Percentiles rank a stretch among this genome's conserved stretches.
Evolutionary conservation across 352 stramenopile genomes (phyloP).

Genomic region (Phytophthora litchii): DNA sequence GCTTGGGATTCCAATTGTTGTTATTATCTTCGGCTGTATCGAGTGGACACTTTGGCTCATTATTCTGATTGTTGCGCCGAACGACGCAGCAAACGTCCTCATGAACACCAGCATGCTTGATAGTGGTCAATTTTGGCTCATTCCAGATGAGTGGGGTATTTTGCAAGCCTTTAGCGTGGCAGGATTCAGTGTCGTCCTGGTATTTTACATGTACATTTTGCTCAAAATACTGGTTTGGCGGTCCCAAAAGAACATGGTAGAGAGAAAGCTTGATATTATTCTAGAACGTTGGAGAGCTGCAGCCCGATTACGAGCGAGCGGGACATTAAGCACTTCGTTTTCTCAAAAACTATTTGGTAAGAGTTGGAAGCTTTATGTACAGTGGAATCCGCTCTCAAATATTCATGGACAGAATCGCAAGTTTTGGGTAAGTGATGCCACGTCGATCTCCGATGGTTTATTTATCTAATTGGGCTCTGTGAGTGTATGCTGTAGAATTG

Average conservation of each 20-base stretch:
- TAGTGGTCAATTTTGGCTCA: constrained; percentile 34
- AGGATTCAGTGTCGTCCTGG: constrained; percentile 7
- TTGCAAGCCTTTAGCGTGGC: constrained; percentile 20
- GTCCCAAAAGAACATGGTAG: constrained; percentile 9
- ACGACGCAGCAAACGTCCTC: constrained; percentile 31
- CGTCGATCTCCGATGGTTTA: no score
- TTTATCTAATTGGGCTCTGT: no score
- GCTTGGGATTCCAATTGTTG: constrained; percentile 9
- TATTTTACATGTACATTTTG: constrained; percentile 20
- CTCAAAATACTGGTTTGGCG: constrained; percentile 26
- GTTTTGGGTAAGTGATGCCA: constrained; percentile 28
- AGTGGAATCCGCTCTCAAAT: constrained; percentile 23
- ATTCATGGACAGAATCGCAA: constrained; percentile 41
- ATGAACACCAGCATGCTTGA: constrained; percentile 36
- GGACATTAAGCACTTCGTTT: neutral
- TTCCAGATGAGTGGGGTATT: constrained; percentile 18
- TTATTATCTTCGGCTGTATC: constrained; percentile 18
- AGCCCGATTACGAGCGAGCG: neutral
- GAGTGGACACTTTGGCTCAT: constrained; percentile 33
- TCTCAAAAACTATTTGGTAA: neutral
- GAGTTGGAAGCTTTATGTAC: constrained; percentile 11
- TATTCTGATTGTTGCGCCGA: constrained; percentile 28
- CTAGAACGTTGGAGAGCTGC: constrained; percentile 1
- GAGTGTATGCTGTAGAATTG: constrained; percentile 30
- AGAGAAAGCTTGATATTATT: constrained; percentile 5